phyloP scores from a whole-genome alignment of 2,329 filamentous ascomycete genomes.

The Phialemoniopsis sp. region DNA sequence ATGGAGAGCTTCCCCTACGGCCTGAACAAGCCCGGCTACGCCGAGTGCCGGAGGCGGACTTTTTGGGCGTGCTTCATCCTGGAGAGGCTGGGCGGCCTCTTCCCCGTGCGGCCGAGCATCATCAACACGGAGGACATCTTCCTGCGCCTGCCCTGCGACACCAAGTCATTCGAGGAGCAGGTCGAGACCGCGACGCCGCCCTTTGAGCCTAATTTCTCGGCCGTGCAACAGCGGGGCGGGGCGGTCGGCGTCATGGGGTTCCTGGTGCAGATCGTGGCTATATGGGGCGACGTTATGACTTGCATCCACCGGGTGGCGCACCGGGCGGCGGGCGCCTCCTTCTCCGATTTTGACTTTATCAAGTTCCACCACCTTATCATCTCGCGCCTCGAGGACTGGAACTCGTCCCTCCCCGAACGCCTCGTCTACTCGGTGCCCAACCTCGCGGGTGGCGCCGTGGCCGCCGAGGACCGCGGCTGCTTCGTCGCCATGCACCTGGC shows the following conservation, averaged over 20 bases:
- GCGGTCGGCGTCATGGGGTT: constrained; percentile 50
- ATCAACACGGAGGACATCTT: constrained; percentile 64
- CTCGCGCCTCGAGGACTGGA: constrained; percentile 55
- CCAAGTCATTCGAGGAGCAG: constrained; percentile 58
- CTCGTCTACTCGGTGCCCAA: constrained; percentile 53
- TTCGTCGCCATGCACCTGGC: constrained; percentile 63
- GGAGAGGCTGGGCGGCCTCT: constrained; percentile 62
- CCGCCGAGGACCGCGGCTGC: constrained; percentile 51
- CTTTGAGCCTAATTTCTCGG: constrained; percentile 46
- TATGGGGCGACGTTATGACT: constrained; percentile 62
- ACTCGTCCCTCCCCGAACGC: constrained; percentile 46
- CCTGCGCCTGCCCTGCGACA: constrained; percentile 59
- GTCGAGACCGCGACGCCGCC: constrained; percentile 51
- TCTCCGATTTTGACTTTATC: constrained; percentile 14
- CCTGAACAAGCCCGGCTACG: constrained; percentile 51
- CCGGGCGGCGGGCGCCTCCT: constrained; percentile 4
- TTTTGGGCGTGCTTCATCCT: constrained; percentile 70
- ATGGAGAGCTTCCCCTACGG: constrained; percentile 47
- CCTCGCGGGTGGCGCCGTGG: constrained; percentile 36
- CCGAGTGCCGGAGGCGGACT: constrained; percentile 65
- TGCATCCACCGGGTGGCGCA: constrained; percentile 51
- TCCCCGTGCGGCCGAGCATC: constrained; percentile 46
- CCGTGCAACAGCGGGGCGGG: constrained; percentile 14
- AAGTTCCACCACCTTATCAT: constrained; percentile 38
- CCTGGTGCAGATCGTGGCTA: constrained; percentile 56